Conservation (phyloP, 2,329 filamentous ascomycete species). For the Lachnellula cervina region DNA sequence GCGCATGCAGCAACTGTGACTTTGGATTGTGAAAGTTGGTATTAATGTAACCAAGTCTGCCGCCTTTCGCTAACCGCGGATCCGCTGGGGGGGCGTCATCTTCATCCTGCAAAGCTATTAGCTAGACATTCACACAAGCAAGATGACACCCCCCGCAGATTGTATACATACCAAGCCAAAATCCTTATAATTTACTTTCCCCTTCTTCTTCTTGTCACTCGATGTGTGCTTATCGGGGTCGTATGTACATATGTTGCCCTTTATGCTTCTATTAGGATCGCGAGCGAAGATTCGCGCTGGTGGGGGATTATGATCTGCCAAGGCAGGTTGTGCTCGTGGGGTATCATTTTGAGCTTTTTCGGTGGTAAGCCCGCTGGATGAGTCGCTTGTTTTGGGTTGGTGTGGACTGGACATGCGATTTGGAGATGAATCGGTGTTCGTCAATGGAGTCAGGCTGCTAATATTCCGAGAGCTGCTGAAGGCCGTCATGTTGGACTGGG, state of each 20-base stretch:
- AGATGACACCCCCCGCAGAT: conserved; percentile 57
- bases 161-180: conserved; percentile 61
- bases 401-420: conserved; percentile 52
- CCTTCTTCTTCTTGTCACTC: conserved; percentile 47
- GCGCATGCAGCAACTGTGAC: conserved; percentile 64
- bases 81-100: conserved; percentile 76
- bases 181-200: conserved; percentile 58
- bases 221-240: conserved; percentile 47
- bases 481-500: conserved; percentile 24
- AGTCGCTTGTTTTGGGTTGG: conserved; percentile 31
- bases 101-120: conserved; percentile 61
- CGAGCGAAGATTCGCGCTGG: conserved; percentile 44
- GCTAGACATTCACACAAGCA: conserved; percentile 46
- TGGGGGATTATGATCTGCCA: conserved; percentile 17
- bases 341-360: conserved; percentile 28
- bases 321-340: conserved; percentile 20
- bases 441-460: conserved; percentile 59
- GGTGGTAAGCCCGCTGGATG: conserved; percentile 31
- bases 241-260: conserved; percentile 56
- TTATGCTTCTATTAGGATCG: conserved; percentile 49
- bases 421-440: conserved; percentile 61
- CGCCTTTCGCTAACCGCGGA: conserved; percentile 71
- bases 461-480: conserved; percentile 23
- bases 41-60: conserved; percentile 61
- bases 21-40: conserved; percentile 65